A percentile compares a stretch with the other conserved stretches of the same genome.
Evolutionary conservation across 1,284 basidiomycete genomes (phyloP).

Genomic region (Papiliotrema terrestris): DNA sequence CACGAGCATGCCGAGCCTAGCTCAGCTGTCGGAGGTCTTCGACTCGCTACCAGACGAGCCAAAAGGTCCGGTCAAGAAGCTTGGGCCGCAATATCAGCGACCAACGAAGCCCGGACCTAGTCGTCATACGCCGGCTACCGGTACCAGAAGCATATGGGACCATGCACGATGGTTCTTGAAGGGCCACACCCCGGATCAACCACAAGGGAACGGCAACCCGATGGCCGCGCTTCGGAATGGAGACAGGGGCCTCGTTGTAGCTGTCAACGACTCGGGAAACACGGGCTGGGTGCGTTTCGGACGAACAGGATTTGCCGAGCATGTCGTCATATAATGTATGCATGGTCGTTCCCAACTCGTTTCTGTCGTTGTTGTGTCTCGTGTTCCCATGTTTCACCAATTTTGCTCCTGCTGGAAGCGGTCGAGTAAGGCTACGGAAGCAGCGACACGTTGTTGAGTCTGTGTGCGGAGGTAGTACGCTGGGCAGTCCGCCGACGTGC

Average conservation of each 20-base stretch:
- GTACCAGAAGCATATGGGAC: too few relatives aligned
- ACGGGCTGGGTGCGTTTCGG: slow-evolving; percentile 87
- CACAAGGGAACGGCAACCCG: slow-evolving; percentile 44
- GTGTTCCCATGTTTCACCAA: slow-evolving; percentile 32
- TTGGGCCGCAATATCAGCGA: slow-evolving; percentile 38
- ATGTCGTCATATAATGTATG: slow-evolving; percentile 58
- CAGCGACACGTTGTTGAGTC: slow-evolving; percentile 91
- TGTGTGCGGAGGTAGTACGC: slow-evolving; percentile 98
- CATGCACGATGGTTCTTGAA: too few relatives aligned
- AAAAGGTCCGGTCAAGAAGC: slow-evolving; percentile 31
- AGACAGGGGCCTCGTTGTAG: slow-evolving; percentile 77
- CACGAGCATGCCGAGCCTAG: slow-evolving; percentile 38
- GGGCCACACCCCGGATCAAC: too few relatives aligned
- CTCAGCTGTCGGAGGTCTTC: slow-evolving; percentile 42
- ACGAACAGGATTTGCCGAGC: slow-evolving; percentile 77
- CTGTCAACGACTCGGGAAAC: slow-evolving; percentile 83
- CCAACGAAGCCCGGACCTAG: slow-evolving; percentile 8
- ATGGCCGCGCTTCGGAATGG: slow-evolving; percentile 79
- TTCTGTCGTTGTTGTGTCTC: not conserved
- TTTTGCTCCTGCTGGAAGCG: slow-evolving; percentile 63
- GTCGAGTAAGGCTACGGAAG: slow-evolving; percentile 69
- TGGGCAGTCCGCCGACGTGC: slow-evolving; percentile 94
- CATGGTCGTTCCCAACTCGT: not conserved
- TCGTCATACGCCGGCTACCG: not conserved
- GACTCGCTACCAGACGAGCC: slow-evolving; percentile 38